Evolutionary conservation across 169 alveolate species (phyloP), one percentile per base, ranked within the genome.

Genomic region (Eimeria necatrix): DNA sequence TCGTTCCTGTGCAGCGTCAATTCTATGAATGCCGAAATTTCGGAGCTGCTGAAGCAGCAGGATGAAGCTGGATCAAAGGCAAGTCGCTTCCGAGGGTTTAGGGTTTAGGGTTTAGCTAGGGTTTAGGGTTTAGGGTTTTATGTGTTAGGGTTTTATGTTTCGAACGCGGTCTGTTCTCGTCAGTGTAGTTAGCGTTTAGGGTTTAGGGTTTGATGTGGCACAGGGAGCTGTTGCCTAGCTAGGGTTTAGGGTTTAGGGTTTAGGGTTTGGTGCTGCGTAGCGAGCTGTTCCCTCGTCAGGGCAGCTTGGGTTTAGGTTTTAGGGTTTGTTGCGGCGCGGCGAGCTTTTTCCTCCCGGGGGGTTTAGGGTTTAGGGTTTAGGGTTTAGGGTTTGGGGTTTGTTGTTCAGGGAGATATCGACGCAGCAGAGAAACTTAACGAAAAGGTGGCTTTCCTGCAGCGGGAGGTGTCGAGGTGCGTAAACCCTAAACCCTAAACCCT

Each of bases 31-130:
- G 93, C 94, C 24, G 95, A 96, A 76, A 96, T 96, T 32, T 95
- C 95, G 51, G 96, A 95, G 73, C 91, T 96, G 24, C 83, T 95
- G 48, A 95, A 96, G 89, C 95, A 95, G 76, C 96, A 94, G 48
- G 97, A 96, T 60, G 97, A 95, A 59, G 97, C 97, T 4, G 97
- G 97, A 20, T 87, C 90, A 56, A 96, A 96, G 96, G 97, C 87
- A 60, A 83, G 80, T 56, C 53, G 51, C 48, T 6, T 76, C n/a
- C n/a, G 48, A 59, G 74, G 84, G 93, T 83, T 26, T 24, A 56
- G 49, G 91, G 41, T 24, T 56, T 81, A 81, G 91, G 46, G 49
- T 9, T 41, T 83, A 59, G 26, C 78, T 68, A 32, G 78, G 18
- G 1, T 68, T 16, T 14, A 59, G 68, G 68, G 68, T 59, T 59